Conservation (phyloP, 2,329 filamentous ascomycete species). For the Metarhizium robertsii region DNA sequence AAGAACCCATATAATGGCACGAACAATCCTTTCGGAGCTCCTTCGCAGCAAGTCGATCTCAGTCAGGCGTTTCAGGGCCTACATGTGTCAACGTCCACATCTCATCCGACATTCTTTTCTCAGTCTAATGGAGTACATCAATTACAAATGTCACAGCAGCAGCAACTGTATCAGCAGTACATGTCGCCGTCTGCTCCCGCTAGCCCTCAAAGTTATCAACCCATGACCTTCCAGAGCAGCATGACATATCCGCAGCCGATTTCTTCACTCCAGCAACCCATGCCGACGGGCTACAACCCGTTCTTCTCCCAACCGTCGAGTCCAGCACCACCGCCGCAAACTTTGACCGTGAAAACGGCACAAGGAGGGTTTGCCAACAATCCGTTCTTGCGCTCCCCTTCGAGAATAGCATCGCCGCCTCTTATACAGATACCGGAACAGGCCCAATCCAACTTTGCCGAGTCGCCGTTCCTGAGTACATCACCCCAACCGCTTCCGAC, state of each 20-base stretch:
- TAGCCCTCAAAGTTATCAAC: slow-evolving; percentile 29
- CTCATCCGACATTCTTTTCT: slow-evolving; percentile 56
- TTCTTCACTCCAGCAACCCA: slow-evolving; percentile 24
- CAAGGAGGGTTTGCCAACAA: slow-evolving; percentile 31
- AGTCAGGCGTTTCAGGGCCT: slow-evolving; percentile 68
- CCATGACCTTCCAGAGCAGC: slow-evolving; percentile 30
- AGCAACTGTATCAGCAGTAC: slow-evolving; percentile 25
- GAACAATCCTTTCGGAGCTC: slow-evolving; percentile 62
- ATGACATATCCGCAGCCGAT: slow-evolving; percentile 32
- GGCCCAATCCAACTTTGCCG: slow-evolving; percentile 34
- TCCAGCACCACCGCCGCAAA: slow-evolving; percentile 23
- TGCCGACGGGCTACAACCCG: slow-evolving; percentile 40
- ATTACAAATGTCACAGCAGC: not conserved
- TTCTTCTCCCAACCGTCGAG: slow-evolving; percentile 34
- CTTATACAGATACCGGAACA: slow-evolving; percentile 46
- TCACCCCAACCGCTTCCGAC: slow-evolving; percentile 20
- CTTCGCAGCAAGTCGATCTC: slow-evolving; percentile 26
- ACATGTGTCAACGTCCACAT: slow-evolving; percentile 45
- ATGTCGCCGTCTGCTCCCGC: slow-evolving; percentile 33
- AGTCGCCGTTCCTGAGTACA: slow-evolving; percentile 30
- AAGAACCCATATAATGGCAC: slow-evolving; percentile 45
- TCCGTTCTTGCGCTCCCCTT: slow-evolving; percentile 40
- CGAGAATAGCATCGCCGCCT: slow-evolving; percentile 38
- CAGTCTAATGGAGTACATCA: slow-evolving; percentile 57
- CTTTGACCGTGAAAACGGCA: slow-evolving; percentile 30